Conservation (phyloP, 192 early-diverging fungal genomes). For the Coemansia sp. region DNA sequence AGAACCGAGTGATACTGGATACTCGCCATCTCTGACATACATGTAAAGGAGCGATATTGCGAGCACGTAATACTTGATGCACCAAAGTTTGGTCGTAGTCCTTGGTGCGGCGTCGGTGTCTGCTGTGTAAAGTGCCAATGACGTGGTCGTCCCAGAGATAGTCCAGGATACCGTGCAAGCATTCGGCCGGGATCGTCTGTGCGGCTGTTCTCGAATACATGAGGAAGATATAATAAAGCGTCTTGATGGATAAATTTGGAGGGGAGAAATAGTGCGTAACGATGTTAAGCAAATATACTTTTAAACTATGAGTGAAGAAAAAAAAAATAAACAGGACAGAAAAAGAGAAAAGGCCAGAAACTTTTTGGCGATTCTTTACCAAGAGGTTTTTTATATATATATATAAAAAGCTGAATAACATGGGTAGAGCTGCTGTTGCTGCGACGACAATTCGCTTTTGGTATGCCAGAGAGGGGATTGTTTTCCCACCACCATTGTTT, state of each 20-base stretch:
- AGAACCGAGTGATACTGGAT: conserved; percentile 17
- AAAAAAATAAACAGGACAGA: conserved; percentile 1
- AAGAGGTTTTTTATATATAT: not conserved
- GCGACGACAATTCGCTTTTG: too few species aligned
- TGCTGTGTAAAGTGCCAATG: conserved; percentile 17
- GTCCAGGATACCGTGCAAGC: conserved; percentile 27
- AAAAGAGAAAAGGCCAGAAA: too few species aligned
- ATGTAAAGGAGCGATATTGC: conserved; percentile 24
- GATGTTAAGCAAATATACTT: too few species aligned
- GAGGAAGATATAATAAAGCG: not conserved
- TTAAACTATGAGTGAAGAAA: not conserved
- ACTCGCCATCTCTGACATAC: conserved; percentile 38
- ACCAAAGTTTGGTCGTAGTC: conserved; percentile 46
- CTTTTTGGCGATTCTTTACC: too few species aligned
- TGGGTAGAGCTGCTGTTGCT: too few species aligned
- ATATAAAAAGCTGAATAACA: too few species aligned
- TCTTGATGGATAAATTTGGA: not conserved
- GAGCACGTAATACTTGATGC: conserved; percentile 20
- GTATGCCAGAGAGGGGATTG: too few species aligned
- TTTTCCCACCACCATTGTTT: not conserved
- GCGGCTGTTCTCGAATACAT: not conserved
- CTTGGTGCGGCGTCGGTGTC: conserved; percentile 17
- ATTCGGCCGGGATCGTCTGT: conserved; percentile 27
- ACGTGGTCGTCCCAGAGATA: conserved; percentile 32
- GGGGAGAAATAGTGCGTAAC: too few species aligned